Conservation (phyloP, 148 eudicot species). For the Nyssa sinensis region DNA sequence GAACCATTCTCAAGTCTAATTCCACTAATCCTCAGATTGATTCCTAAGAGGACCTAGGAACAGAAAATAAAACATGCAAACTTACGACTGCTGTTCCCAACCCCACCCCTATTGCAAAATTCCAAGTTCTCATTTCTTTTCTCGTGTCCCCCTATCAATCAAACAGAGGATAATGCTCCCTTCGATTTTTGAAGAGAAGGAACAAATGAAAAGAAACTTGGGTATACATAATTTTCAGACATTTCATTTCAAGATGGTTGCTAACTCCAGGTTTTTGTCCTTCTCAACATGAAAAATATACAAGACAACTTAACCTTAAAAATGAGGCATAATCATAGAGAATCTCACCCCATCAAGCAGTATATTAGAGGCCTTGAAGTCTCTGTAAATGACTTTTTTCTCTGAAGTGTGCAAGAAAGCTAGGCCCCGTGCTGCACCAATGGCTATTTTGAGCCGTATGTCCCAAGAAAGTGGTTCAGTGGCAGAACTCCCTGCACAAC, state of each 20-base stretch:
- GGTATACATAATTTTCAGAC: not conserved
- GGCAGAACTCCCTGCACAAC: conserved; percentile 33
- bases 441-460: conserved; percentile 49
- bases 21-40: not conserved
- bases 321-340: not conserved
- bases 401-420: conserved; percentile 54
- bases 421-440: conserved; percentile 64
- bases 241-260: not conserved
- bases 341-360: conserved; percentile 58
- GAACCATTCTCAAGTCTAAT: not conserved
- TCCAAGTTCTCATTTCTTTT: not conserved
- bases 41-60: not conserved
- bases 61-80: not conserved
- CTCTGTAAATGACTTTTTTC: conserved; percentile 53
- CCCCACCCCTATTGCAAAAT: no score
- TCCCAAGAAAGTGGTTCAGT: conserved; percentile 55
- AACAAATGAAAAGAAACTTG: no score
- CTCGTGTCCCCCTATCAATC: no score
- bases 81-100: no score
- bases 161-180: no score
- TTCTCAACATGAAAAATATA: not conserved
- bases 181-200: not conserved
- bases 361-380: conserved; percentile 66
- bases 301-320: not conserved
- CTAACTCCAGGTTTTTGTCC: not conserved